Percentiles rank a stretch among this genome's conserved stretches.
Conservation (phyloP, 2,329 filamentous ascomycete species). For the Fusarium avenaceum region DNA sequence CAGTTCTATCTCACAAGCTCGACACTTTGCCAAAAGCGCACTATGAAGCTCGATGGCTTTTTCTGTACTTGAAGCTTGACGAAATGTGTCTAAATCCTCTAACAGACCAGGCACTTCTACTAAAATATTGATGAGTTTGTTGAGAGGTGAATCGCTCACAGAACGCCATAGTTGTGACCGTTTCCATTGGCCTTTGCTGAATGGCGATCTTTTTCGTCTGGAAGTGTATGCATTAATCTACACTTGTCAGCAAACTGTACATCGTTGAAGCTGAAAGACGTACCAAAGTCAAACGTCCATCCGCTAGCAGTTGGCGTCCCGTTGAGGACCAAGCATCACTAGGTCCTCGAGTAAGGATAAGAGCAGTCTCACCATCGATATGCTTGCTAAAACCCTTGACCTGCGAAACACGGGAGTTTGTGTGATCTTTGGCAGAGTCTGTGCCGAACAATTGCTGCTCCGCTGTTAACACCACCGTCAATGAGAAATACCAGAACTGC, state of each 20-base stretch:
- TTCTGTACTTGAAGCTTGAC: neutral
- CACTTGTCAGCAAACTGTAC: fast-evolving
- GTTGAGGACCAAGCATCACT: neutral
- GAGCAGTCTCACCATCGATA: slow-evolving; percentile 19
- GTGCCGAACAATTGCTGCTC: slow-evolving; percentile 15
- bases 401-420: neutral
- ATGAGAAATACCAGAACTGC: no score
- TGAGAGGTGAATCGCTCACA: slow-evolving; percentile 1
- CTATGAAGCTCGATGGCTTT: neutral
- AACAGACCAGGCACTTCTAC: slow-evolving; percentile 17
- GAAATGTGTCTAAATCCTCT: slow-evolving; percentile 1
- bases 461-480: neutral
- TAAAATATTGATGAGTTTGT: slow-evolving; percentile 12
- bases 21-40: neutral
- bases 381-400: slow-evolving; percentile 11
- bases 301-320: slow-evolving; percentile 18
- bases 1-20: neutral
- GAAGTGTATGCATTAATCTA: slow-evolving; percentile 20
- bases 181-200: slow-evolving; percentile 7
- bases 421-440: fast-evolving
- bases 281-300: slow-evolving; percentile 23
- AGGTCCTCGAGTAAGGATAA: slow-evolving; percentile 9
- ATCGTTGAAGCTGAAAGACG: fast-evolving
- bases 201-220: slow-evolving; percentile 4
- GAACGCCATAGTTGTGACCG: slow-evolving; percentile 17